Base-by-base conservation (phyloP, 2,329 filamentous ascomycete genomes). In the Penicillium digitatum region DNA sequence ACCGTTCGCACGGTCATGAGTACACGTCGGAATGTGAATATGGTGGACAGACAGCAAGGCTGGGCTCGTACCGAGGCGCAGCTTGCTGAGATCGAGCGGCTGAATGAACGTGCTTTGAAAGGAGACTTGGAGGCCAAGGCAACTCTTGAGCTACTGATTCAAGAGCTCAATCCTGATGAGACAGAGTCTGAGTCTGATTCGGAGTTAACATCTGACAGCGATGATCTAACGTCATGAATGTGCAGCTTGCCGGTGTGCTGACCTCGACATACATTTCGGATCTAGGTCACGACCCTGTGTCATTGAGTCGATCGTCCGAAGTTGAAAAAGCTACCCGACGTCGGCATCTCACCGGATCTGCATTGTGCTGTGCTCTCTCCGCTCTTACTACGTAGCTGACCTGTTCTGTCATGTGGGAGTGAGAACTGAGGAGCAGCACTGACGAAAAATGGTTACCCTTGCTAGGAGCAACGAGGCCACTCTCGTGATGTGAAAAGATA, bases 1-100 rank as follows among this genome's bases (percentile, higher is more conserved):
- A 74, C 82, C 16, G 85, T 89, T n/a, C 72, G 73, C 26, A 87
- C 85, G 0, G 78, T 86, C 5, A 80, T 82, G 66, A 80, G 81
- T 11, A 59, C 66, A 20, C 70, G 65, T 37, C 66, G 75, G 9
- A 63, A 63, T 10, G 64, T 69, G 43, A 69, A 66, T 55, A 52
- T 72, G 22, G 64, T 68, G 24, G 69, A 68, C 20, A 67, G 65
- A 37, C 55, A 74, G 40, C 51, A 49, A 18, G 72, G 68, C 26
- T 75, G 74, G 71, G 68, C 67, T n/a, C 67, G 67, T 20, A 73
- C 68, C 3, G 72, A 74, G 43, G 67, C 72, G 27, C 69, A 73
- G 43, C 52, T 75, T 18, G 65, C 66, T 9, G 66, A 72, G 32
- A 66, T 77, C 16, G 67, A 73, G 20, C 63, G 61, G 16, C 58